Conservation (phyloP, 1,284 basidiomycete genomes). For the Trametes polyzona region DNA sequence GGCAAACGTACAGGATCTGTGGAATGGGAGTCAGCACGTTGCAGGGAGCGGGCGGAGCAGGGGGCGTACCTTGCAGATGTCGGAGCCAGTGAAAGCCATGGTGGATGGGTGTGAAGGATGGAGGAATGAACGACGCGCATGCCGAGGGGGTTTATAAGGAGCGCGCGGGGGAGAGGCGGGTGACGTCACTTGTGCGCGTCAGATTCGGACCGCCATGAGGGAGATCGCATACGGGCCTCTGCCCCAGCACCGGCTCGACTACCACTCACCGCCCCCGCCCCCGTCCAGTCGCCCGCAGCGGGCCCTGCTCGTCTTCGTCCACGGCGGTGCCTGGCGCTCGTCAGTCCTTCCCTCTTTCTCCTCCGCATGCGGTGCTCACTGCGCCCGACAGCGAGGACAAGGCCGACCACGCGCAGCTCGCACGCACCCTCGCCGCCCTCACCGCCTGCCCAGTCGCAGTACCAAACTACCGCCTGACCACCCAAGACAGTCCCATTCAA, state of each 20-base stretch:
- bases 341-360: slow-evolving; percentile 40
- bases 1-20: slow-evolving; percentile 38
- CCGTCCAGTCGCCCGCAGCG: slow-evolving; percentile 2
- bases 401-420: slow-evolving; percentile 56
- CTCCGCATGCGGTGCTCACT: slow-evolving; percentile 8
- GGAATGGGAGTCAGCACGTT: slow-evolving; percentile 1
- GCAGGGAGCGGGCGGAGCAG: neutral
- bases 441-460: slow-evolving; percentile 65
- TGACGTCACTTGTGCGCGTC: slow-evolving; percentile 21
- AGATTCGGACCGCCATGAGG: slow-evolving; percentile 21
- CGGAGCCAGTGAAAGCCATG: slow-evolving; percentile 76
- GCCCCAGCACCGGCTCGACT: slow-evolving; percentile 49
- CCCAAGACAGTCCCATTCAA: slow-evolving; percentile 43
- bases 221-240: slow-evolving; percentile 40
- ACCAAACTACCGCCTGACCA: slow-evolving; percentile 76
- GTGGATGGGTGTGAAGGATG: slow-evolving; percentile 24
- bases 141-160: slow-evolving; percentile 21
- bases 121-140: neutral
- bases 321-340: slow-evolving; percentile 82
- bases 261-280: slow-evolving; percentile 40
- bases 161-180: neutral
- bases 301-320: slow-evolving; percentile 51
- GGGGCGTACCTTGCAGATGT: slow-evolving; percentile 68
- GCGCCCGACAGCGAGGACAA: slow-evolving; percentile 66
- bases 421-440: slow-evolving; percentile 49